Conservation (phyloP, 768 basidiomycete genomes). For the Hericium alpestre region DNA sequence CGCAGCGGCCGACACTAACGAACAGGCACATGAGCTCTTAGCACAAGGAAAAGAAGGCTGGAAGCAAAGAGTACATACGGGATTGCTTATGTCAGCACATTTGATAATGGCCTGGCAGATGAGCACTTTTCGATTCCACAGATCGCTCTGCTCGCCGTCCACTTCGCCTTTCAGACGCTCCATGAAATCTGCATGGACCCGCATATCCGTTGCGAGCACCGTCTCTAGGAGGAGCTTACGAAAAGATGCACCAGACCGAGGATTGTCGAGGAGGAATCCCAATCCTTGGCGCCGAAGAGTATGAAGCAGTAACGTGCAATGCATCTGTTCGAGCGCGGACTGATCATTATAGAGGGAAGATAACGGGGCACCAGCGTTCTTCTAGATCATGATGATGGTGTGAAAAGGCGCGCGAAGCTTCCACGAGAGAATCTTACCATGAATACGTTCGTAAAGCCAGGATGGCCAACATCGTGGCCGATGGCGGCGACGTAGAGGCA, state of each 20-base stretch:
- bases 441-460: constrained; percentile 87
- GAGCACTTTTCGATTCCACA: constrained; percentile 43
- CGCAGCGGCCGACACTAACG: constrained; percentile 78
- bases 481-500: constrained; percentile 84
- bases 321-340: constrained; percentile 88
- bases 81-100: constrained; percentile 97
- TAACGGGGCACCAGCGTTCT: constrained; percentile 87
- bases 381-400: constrained; percentile 33
- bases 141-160: constrained; percentile 26
- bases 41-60: neutral
- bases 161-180: constrained; percentile 44
- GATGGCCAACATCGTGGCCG: constrained; percentile 96
- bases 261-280: constrained; percentile 52
- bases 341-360: constrained; percentile 73
- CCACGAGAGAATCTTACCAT: constrained; percentile 44
- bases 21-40: neutral
- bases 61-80: constrained; percentile 44
- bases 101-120: constrained; percentile 89
- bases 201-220: constrained; percentile 92
- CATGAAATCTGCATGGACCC: constrained; percentile 82
- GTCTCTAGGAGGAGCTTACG: constrained; percentile 70
- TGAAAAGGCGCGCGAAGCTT: neutral
- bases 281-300: constrained; percentile 77
- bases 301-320: constrained; percentile 69
- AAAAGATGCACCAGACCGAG: constrained; percentile 36